A percentile compares a stretch with the other conserved stretches of the same genome.
phyloP scores from a whole-genome alignment of 176 grass and related monocot species.

The Olyra latifolia region DNA sequence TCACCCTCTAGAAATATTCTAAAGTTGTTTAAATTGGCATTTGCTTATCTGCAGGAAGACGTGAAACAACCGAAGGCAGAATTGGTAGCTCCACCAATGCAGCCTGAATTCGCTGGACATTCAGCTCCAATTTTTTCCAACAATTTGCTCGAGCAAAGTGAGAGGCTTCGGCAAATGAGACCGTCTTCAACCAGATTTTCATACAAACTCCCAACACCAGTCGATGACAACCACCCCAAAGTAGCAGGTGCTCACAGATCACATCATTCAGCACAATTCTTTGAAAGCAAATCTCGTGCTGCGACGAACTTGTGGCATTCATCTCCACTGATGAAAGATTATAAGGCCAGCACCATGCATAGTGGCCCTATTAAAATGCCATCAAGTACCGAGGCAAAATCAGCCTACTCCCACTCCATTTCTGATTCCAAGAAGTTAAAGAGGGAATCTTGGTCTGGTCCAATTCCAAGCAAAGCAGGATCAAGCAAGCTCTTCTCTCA shows the following conservation, averaged over 20 bases:
- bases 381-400: constrained; percentile 27
- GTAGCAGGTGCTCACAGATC: constrained; percentile 26
- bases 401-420: not conserved
- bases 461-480: constrained; percentile 51
- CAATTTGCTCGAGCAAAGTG: constrained; percentile 45
- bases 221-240: constrained; percentile 31
- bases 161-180: constrained; percentile 58
- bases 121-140: constrained; percentile 61
- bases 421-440: constrained; percentile 51
- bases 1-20: not conserved
- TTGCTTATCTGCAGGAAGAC: constrained; percentile 53
- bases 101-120: constrained; percentile 42
- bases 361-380: constrained; percentile 48
- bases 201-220: constrained; percentile 73
- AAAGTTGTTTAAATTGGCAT: constrained; percentile 11
- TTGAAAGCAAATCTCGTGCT: constrained; percentile 41
- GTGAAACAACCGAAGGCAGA: constrained; percentile 42
- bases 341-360: constrained; percentile 36
- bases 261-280: constrained; percentile 40
- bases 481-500: constrained; percentile 46
- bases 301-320: constrained; percentile 47
- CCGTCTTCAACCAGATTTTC: constrained; percentile 60
- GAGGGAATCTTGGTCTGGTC: constrained; percentile 72
- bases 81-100: constrained; percentile 27
- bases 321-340: constrained; percentile 46